phyloP scores from a whole-genome alignment of 2,329 filamentous ascomycete genomes.

The Pseudopithomyces chartarum region DNA sequence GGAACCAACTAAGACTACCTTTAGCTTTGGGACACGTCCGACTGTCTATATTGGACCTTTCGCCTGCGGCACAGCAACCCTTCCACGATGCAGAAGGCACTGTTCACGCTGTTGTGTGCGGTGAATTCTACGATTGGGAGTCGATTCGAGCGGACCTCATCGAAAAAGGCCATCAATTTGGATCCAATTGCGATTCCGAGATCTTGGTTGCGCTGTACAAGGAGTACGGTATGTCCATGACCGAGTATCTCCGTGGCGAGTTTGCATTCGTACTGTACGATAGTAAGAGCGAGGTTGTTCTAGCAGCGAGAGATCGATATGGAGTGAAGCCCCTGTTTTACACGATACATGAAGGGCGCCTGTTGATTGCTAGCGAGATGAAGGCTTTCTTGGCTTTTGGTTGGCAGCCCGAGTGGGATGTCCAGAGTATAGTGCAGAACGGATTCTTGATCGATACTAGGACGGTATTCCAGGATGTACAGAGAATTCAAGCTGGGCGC shows the following conservation, averaged over 20 bases:
- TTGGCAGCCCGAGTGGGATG: conserved; percentile 60
- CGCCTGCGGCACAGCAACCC: conserved; percentile 28
- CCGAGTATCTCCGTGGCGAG: conserved; percentile 58
- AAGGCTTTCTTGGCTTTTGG: conserved; percentile 60
- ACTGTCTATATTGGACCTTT: conserved; percentile 32
- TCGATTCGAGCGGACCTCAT: conserved; percentile 47
- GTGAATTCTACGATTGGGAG: conserved; percentile 63
- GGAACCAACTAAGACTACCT: conserved; percentile 11
- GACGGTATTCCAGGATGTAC: conserved; percentile 58
- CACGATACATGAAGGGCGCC: conserved; percentile 46
- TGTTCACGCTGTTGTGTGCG: conserved; percentile 63
- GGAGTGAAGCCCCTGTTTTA: conserved; percentile 64
- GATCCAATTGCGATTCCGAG: conserved; percentile 56
- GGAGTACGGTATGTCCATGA: conserved; percentile 50
- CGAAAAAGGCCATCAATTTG: conserved; percentile 50
- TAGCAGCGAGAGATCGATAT: conserved; percentile 60
- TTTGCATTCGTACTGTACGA: conserved; percentile 61
- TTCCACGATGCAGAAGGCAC: conserved; percentile 21
- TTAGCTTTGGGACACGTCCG: conserved; percentile 32
- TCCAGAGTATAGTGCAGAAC: conserved; percentile 50
- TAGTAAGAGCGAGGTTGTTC: conserved; percentile 42
- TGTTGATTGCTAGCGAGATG: conserved; percentile 53
- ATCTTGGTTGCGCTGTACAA: conserved; percentile 58
- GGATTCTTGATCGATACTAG: conserved; percentile 52
- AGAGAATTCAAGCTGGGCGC: conserved; percentile 36